Evolutionary conservation across 83 land plant genomes (phyloP), one percentile per base, ranked within the genome.

Genomic region (Thuja plicata): DNA sequence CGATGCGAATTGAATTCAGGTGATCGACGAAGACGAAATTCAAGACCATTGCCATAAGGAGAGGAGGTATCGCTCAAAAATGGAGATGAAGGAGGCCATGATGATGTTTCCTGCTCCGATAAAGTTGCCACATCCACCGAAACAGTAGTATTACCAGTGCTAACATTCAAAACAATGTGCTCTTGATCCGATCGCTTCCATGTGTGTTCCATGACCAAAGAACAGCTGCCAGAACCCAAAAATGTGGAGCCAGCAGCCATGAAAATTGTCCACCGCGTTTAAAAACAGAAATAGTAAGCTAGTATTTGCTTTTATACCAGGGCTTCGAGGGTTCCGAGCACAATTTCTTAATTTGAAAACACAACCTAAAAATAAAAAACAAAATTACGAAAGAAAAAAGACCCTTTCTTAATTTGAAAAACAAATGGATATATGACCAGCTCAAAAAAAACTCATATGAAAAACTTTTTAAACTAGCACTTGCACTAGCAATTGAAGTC

Each of bases 1-100:
- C 94, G 77, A 5, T 95, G 95, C 45, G 97, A 97, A 89, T 97
- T 94, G 87, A 95, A 88, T 30, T 96, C 96, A 77, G 96, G 94
- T 83, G 95, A 92, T 41, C 3, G 43, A 8, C 92, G 90, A n/a
- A 91, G 86, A 88, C 91, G 88, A 34, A 87, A 86, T 19, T 55
- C n/a, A 40, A 76, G 17, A 43, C 92, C 92, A 40, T 77, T 89
- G 38, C 89, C 85, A 88, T 95, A 91, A 76, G 79, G 38, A 3
- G 87, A 84, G 40, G 91, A 85, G 11, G 89, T 88, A 84, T 80
- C 91, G 54, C 91, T 89, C 40, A 88, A 11, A 15, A 41, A 41
- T 1, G 3, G 43, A 3, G 43, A 41, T 41, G 90, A 46, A 77
- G 83, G 3, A 37, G 84, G 87, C 85, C 77, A 60, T 16, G 57